phyloP scores from a whole-genome alignment of 2,329 filamentous ascomycete genomes.

The Malbranchea zuffiana region DNA sequence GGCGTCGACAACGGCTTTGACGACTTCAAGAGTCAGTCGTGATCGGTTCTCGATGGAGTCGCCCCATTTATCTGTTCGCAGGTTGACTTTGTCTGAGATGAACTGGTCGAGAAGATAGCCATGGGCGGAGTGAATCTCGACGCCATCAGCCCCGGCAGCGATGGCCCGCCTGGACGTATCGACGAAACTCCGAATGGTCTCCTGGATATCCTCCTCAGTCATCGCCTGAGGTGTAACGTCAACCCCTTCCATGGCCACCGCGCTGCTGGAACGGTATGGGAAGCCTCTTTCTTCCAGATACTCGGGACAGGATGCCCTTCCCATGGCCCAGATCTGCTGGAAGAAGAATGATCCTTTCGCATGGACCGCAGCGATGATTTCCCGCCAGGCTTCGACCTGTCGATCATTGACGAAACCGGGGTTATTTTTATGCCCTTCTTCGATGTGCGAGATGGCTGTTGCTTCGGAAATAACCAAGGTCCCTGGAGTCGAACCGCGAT shows the following conservation, averaged over 20 bases:
- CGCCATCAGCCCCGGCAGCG: slow-evolving; percentile 43
- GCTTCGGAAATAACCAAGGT: slow-evolving; percentile 51
- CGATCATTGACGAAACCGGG: slow-evolving; percentile 48
- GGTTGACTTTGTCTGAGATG: slow-evolving; percentile 37
- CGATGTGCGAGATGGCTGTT: slow-evolving; percentile 40
- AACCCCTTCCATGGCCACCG: slow-evolving; percentile 28
- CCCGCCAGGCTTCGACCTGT: slow-evolving; percentile 52
- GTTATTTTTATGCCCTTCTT: slow-evolving; percentile 40
- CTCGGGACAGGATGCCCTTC: slow-evolving; percentile 41
- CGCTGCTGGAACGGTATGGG: slow-evolving; percentile 30
- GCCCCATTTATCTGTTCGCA: slow-evolving; percentile 41
- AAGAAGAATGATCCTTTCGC: slow-evolving; percentile 50
- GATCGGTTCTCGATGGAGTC: slow-evolving; percentile 42
- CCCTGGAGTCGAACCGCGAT: slow-evolving; percentile 43
- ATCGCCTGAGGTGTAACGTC: slow-evolving; percentile 24
- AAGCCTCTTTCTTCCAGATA: slow-evolving; percentile 24
- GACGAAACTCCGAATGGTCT: slow-evolving; percentile 34
- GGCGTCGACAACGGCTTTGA: slow-evolving; percentile 32
- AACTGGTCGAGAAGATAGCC: slow-evolving; percentile 46
- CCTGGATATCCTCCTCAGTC: slow-evolving; percentile 34
- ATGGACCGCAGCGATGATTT: slow-evolving; percentile 53
- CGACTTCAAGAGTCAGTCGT: slow-evolving; percentile 45
- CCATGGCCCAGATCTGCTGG: slow-evolving; percentile 52
- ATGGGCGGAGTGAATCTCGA: slow-evolving; percentile 42
- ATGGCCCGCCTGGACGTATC: slow-evolving; percentile 43